These are phyloP conservation scores for Aegilops bicornis DNA, from an alignment of 176 grass and related monocot species.

Conservation along the genomic window DNA sequence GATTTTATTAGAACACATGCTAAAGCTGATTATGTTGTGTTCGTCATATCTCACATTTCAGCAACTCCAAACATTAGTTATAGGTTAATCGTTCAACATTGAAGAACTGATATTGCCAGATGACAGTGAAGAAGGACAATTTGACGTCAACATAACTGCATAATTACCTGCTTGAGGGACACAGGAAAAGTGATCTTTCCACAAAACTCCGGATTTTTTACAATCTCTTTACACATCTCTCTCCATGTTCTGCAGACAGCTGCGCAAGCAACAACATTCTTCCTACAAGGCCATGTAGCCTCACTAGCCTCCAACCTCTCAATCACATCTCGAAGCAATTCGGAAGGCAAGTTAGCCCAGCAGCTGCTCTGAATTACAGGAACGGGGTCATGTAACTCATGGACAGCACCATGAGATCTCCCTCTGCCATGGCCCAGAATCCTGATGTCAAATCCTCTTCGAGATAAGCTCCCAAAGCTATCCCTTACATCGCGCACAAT, in stretches of 20 bases:
- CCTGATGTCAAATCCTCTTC: slow-evolving; percentile 51
- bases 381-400: slow-evolving; percentile 56
- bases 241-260: slow-evolving; percentile 77
- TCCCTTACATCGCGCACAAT: slow-evolving; percentile 59
- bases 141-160: neutral
- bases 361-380: slow-evolving; percentile 49
- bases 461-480: slow-evolving; percentile 64
- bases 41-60: neutral
- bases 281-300: slow-evolving; percentile 59
- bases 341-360: slow-evolving; percentile 67
- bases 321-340: slow-evolving; percentile 71
- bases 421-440: slow-evolving; percentile 42
- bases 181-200: slow-evolving; percentile 72
- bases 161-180: slow-evolving; percentile 65
- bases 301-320: slow-evolving; percentile 69
- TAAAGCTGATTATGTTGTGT: neutral
- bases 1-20: slow-evolving; percentile 1
- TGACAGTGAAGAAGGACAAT: neutral
- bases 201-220: slow-evolving; percentile 51
- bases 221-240: slow-evolving; percentile 71
- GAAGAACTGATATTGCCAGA: neutral
- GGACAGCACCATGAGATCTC: slow-evolving; percentile 66
- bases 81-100: neutral
- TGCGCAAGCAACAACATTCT: slow-evolving; percentile 66
- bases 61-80: neutral